Evolutionary conservation across 2,329 filamentous ascomycete species (phyloP).

Genomic region (Chaetomium olivaceum): DNA sequence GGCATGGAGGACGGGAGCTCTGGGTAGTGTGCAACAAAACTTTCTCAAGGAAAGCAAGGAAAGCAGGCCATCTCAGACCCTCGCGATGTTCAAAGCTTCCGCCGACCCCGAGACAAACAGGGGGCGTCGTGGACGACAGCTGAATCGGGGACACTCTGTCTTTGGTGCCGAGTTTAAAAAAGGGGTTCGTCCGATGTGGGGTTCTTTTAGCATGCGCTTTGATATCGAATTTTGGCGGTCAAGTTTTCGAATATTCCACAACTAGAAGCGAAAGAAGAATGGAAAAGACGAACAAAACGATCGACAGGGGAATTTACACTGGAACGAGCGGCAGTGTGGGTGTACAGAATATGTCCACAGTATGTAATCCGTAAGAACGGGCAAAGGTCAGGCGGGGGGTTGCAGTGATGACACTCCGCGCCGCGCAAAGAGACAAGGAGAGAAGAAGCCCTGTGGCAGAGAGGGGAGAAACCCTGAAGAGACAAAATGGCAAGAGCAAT

Average conservation of each 20-base stretch:
- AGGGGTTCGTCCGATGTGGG: constrained; percentile 17
- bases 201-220: background rate
- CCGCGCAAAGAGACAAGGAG: background rate
- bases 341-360: too few relatives aligned
- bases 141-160: background rate
- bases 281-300: background rate
- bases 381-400: background rate
- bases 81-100: constrained; percentile 2
- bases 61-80: constrained; percentile 16
- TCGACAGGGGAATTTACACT: background rate
- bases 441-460: background rate
- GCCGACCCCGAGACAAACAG: background rate
- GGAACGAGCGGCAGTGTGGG: constrained; percentile 10
- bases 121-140: background rate
- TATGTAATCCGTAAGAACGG: background rate
- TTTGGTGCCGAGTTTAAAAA: constrained; percentile 6
- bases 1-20: background rate
- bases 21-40: background rate
- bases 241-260: background rate
- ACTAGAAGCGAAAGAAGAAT: background rate
- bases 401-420: background rate
- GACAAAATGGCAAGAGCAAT: background rate
- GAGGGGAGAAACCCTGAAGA: background rate
- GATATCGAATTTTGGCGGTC: constrained; percentile 6
- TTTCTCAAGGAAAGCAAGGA: background rate